A percentile compares a stretch with the other conserved stretches of the same genome.
Evolutionary conservation across 441 rosid species (phyloP).

Genomic region (Populus hybrid): DNA sequence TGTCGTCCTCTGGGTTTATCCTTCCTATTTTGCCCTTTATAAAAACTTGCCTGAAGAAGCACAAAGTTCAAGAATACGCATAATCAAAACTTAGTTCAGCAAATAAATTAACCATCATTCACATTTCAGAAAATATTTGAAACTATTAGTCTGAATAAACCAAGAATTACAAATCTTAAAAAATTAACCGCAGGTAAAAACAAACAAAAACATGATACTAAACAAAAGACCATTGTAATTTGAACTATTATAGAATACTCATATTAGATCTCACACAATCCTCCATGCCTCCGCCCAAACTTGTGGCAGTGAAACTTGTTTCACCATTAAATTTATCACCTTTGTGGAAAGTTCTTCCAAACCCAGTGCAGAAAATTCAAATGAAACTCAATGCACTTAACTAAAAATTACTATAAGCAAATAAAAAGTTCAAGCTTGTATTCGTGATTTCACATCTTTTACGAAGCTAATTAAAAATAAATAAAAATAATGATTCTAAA

Average conservation of each 20-base stretch:
- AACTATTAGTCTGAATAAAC: background rate
- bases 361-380: too few relatives aligned
- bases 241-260: background rate
- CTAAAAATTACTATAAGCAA: too few relatives aligned
- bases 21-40: conserved; percentile 49
- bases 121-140: background rate
- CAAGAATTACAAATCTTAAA: background rate
- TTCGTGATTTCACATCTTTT: background rate
- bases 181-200: background rate
- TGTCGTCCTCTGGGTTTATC: conserved; percentile 63
- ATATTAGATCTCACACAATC: background rate
- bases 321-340: too few relatives aligned
- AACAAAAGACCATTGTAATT: background rate
- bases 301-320: too few relatives aligned
- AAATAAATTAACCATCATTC: background rate
- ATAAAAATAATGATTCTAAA: background rate
- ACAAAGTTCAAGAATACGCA: background rate
- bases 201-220: background rate
- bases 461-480: background rate
- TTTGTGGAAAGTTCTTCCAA: too few relatives aligned
- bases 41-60: conserved; percentile 41
- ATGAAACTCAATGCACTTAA: too few relatives aligned
- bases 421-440: background rate
- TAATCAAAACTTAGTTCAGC: background rate
- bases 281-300: too few relatives aligned